Evolutionary conservation across 2,329 filamentous ascomycete species (phyloP), one percentile per base, ranked within the genome.

Genomic region (Exophiala phaeomuriformis): DNA sequence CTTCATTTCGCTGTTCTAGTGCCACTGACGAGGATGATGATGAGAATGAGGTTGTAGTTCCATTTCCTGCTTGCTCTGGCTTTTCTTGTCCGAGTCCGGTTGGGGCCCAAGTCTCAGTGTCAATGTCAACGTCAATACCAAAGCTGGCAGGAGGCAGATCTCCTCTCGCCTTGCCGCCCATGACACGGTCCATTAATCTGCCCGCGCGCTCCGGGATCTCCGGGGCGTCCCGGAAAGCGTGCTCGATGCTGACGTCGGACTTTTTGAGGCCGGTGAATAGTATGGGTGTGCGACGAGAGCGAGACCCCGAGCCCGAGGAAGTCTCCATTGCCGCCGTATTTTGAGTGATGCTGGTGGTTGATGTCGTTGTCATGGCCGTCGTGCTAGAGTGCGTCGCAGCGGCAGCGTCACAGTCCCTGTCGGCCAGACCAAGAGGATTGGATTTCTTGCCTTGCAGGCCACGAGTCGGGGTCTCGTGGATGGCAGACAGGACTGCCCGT

Each of bases 381-480:
- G 19, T 19, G 19, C 19, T 19, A 19, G 19, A 19, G 19, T 19
- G 19, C 19, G 19, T 19, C 19, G 10, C 10, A 39, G 5, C 36
- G 5, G 36, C 7, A 27, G 12, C 3, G 12, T 41, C n/a, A 27
- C 7, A 5, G 12, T 41, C 39, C 5, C 19, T 12, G n/a, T 39
- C 36, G 36, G 47, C 35, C 45, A 62, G 33, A 27, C 47, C 53
- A 44, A 62, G 35, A 8, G 60, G 53, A 40, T 61, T 53, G 4
- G 58, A 55, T 1, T 52, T 60, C 45, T 59, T 57, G 36, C 63
- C 67, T 2, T 64, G 56, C 7, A 65, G 53, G 3, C 67, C 68
- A 4, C 68, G 67, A 2, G 69, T 67, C 1, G 72, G 72, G 1
- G 72, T 74, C 55, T 72, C 71, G 44, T 72, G 66, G 29, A 65